Evolutionary conservation across 306 rosid genomes (phyloP), one percentile per base, ranked within the genome.

Genomic region (Bauhinia variegata): DNA sequence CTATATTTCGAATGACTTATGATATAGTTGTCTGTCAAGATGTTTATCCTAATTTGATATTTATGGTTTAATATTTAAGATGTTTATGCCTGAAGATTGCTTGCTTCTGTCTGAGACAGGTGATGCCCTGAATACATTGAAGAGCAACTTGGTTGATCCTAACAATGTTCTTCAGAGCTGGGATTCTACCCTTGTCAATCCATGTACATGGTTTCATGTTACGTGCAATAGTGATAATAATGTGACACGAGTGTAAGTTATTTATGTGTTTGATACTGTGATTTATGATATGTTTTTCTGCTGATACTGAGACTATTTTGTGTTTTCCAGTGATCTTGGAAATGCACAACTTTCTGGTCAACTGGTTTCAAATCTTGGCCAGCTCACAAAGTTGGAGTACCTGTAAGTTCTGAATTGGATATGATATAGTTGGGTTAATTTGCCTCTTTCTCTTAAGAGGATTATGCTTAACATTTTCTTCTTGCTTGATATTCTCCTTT

Each of bases 131-230:
- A 85, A 86, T 80, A 88, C 97, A 13, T 79, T 93, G 82, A 93
- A 79, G 84, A 79, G 82, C 69, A 79, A 49, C 77, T 61, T 93
- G 77, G 66, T 6, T 15, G 99, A 93, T 83, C 97, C 99, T 63
- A 88, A 88, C 67, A 88, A 83, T 69, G 95, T 88, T 70, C 82
- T 93, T 54, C 92, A 86, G 72, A 93, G 95, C 75, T 93, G 99
- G 99, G 95, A 90, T 83, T 71, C 95, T 16, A 86, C 95, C 11
- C 96, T 90, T 18, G 96, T 90, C 58, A 88, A 90, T 86, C 99
- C 99, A 57, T 93, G 97, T 65, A 88, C 97, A 1, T 93, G 99
- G 99, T 93, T 90, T 72, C 96, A 93, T 48, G 96, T 93, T 57
- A 85, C 96, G 13, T 93, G 99, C 82, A 86, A 84, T 53, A 76